These are phyloP conservation scores for Jamesozyma rosinii DNA, from an alignment of 805 yeast species.

Conservation along the genomic window DNA sequence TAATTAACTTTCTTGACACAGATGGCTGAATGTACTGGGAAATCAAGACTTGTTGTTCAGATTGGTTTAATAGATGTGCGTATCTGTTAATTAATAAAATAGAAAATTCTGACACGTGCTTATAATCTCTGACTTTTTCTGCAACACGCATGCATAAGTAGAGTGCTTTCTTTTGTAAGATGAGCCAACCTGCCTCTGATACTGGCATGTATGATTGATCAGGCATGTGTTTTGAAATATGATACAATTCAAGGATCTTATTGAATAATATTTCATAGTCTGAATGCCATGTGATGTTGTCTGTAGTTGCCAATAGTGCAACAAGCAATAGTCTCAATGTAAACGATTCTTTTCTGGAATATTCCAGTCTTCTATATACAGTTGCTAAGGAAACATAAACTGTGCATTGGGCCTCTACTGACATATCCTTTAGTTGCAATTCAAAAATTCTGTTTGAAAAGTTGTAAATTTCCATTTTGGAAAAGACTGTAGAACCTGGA, in stretches of 20 bases:
- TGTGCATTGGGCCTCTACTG: constrained; percentile 45
- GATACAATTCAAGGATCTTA: constrained; percentile 44
- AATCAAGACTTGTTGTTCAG: constrained; percentile 45
- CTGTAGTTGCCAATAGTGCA: constrained; percentile 37
- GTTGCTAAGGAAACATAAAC: constrained; percentile 59
- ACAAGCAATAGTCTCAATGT: constrained; percentile 57
- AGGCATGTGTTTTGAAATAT: constrained; percentile 35
- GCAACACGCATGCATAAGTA: constrained; percentile 45
- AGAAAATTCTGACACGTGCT: constrained; percentile 39
- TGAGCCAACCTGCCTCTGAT: constrained; percentile 40
- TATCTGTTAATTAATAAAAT: constrained; percentile 48
- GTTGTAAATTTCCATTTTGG: constrained; percentile 36
- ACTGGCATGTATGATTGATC: constrained; percentile 26
- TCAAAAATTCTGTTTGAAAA: constrained; percentile 41
- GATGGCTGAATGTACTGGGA: constrained; percentile 23
- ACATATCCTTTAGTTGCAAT: constrained; percentile 38
- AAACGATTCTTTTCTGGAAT: constrained; percentile 60
- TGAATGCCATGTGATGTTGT: constrained; percentile 15
- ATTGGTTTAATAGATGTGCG: constrained; percentile 42
- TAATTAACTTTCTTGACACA: constrained; percentile 16
- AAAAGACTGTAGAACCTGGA: constrained; percentile 7
- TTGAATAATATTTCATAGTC: constrained; percentile 39
- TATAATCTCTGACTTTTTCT: constrained; percentile 40
- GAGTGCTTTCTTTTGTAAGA: constrained; percentile 48
- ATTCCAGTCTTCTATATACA: constrained; percentile 51